Percentiles rank a stretch among this genome's conserved stretches.
These are phyloP conservation scores for Gaeumannomyces sp. DNA, from an alignment of 2,329 filamentous ascomycete genomes.

Conservation along the genomic window DNA sequence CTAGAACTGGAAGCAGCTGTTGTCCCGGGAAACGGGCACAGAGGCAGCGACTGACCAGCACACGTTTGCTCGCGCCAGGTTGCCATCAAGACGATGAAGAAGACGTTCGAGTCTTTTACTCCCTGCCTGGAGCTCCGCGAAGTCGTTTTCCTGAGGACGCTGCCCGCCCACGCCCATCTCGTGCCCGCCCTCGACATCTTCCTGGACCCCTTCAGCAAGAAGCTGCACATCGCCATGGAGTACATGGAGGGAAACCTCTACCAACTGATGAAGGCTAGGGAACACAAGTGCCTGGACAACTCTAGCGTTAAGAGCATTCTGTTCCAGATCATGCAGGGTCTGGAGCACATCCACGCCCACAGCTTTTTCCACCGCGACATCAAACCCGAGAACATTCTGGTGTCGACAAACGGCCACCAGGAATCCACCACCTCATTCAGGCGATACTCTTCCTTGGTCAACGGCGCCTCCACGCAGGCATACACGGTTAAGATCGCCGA, in stretches of 20 bases:
- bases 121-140: slow-evolving; percentile 91
- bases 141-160: slow-evolving; percentile 88
- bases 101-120: slow-evolving; percentile 88
- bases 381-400: slow-evolving; percentile 97
- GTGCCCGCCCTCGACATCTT: slow-evolving; percentile 99
- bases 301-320: slow-evolving; percentile 95
- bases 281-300: slow-evolving; percentile 88
- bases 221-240: slow-evolving; percentile 97
- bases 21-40: not conserved
- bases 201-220: slow-evolving; percentile 90
- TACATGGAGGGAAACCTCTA: slow-evolving; percentile 99
- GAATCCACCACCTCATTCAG: slow-evolving; percentile 82
- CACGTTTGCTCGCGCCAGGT: slow-evolving; percentile 51
- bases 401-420: slow-evolving; percentile 80
- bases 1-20: not conserved
- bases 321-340: slow-evolving; percentile 90
- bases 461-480: slow-evolving; percentile 85
- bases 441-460: slow-evolving; percentile 87
- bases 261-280: slow-evolving; percentile 96
- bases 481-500: slow-evolving; percentile 99
- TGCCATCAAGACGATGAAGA: slow-evolving; percentile 99
- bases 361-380: slow-evolving; percentile 98
- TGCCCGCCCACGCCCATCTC: slow-evolving; percentile 82
- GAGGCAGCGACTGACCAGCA: not conserved
- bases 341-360: slow-evolving; percentile 96